phyloP scores from a whole-genome alignment of 345 rosid species.

The Salix brachista region DNA sequence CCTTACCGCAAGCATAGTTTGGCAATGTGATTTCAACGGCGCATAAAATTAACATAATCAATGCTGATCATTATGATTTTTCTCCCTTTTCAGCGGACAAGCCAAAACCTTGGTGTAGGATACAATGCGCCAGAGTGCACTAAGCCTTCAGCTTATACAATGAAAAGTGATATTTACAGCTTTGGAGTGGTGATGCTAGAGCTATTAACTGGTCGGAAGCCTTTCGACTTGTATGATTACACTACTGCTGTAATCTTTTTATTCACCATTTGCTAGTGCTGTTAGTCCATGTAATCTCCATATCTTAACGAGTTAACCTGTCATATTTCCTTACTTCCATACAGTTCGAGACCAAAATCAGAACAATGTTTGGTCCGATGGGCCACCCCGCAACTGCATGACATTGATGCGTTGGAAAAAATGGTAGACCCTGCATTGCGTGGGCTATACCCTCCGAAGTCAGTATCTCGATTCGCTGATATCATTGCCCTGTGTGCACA shows the following conservation, averaged over 20 bases:
- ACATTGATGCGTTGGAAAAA: slow-evolving; percentile 50
- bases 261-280: neutral
- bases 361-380: slow-evolving; percentile 76
- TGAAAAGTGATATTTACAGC: slow-evolving; percentile 85
- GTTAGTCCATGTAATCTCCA: neutral
- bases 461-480: slow-evolving; percentile 75
- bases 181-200: slow-evolving; percentile 97
- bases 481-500: slow-evolving; percentile 73
- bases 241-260: neutral
- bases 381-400: slow-evolving; percentile 75
- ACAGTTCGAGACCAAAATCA: slow-evolving; percentile 53
- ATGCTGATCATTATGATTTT: neutral
- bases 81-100: slow-evolving; percentile 50
- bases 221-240: slow-evolving; percentile 57
- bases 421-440: slow-evolving; percentile 92
- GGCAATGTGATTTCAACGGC: no score
- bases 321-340: neutral
- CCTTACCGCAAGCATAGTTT: no score
- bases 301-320: no score
- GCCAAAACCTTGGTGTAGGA: slow-evolving; percentile 86
- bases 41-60: no score
- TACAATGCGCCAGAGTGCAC: slow-evolving; percentile 94
- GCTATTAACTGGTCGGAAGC: slow-evolving; percentile 78
- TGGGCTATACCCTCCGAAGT: slow-evolving; percentile 75
- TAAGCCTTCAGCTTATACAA: slow-evolving; percentile 60